phyloP scores from a whole-genome alignment of 768 basidiomycete species.

The Hypholoma fasciculare region DNA sequence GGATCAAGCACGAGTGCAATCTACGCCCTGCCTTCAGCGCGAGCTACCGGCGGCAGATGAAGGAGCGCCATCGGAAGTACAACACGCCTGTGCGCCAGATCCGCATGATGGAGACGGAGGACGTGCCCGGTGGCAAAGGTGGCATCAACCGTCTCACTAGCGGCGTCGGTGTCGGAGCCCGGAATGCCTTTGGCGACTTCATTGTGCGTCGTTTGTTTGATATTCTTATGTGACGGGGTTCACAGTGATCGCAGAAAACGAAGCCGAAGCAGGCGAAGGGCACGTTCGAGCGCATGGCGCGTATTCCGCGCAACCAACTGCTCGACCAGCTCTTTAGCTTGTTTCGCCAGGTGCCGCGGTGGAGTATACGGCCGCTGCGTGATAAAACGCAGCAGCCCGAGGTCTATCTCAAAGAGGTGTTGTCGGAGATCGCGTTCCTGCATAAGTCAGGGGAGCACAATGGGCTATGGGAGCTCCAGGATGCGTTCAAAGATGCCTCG shows the following conservation, averaged over 20 bases:
- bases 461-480: constrained; percentile 78
- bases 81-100: constrained; percentile 70
- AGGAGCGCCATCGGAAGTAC: constrained; percentile 61
- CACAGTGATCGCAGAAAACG: constrained; percentile 45
- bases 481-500: constrained; percentile 66
- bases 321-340: constrained; percentile 78
- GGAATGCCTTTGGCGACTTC: constrained; percentile 61
- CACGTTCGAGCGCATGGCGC: constrained; percentile 85
- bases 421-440: constrained; percentile 73
- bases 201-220: constrained; percentile 48
- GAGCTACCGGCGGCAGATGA: constrained; percentile 71
- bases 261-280: constrained; percentile 71
- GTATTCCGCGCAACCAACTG: constrained; percentile 86
- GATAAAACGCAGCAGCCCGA: constrained; percentile 87
- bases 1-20: constrained; percentile 81
- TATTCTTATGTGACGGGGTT: constrained; percentile 5
- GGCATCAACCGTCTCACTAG: constrained; percentile 79
- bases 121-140: constrained; percentile 66
- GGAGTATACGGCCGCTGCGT: constrained; percentile 76
- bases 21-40: constrained; percentile 68
- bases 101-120: constrained; percentile 72
- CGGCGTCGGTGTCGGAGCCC: constrained; percentile 62
- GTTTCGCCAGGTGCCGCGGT: constrained; percentile 79
- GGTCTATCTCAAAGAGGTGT: constrained; percentile 81
- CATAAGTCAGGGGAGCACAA: constrained; percentile 81